Base-by-base conservation (phyloP, 2,329 filamentous ascomycete species). In the Aureobasidium sp. region DNA sequence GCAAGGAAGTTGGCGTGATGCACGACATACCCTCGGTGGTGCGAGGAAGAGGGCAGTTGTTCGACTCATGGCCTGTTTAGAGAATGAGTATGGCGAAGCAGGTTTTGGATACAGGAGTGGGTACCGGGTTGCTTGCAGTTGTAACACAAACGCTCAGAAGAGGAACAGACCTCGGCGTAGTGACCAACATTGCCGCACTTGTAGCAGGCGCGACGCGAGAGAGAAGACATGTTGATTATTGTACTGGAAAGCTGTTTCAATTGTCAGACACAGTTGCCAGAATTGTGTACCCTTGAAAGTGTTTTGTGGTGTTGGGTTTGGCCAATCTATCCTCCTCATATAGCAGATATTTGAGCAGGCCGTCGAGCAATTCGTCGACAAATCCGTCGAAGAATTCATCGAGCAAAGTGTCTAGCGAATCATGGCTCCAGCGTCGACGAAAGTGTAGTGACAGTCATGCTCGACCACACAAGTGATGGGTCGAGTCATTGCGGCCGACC, bases 141-240 rank as follows among this genome's bases (percentile, higher is more conserved):
- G 82, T 99, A 99, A 88, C 94, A 99, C 72, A 99, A 89, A 73
- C 94, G 90, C 84, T 99, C 93, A 64, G 92, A 89, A 64, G 93
- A 97, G 65, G 93, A 94, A 88, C 94, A 99, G 69, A 96, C 92
- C 84, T 97, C 92, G 67, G 82, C 80, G 71, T 81, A 82, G 71
- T 81, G 79, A 62, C 78, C 77, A 66, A 81, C 76, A 67, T 79
- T 77, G 70, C 77, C 78, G 73, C 77, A 81, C 74, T 79, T 79
- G 74, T 80, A 81, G 74, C 79, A 81, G 65, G 79, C 79, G 67
- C 79, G 77, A 68, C 79, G 78, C 68, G 78, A 78, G 65, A 81
- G 77, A 65, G 78, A 80, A 68, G 78, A 80, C 78, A 81, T 81
- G 62, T 67, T 77, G 63, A 21, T 21, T 21, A 1, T 21, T 21